A percentile compares a stretch with the other conserved stretches of the same genome.
These are phyloP conservation scores for Colletotrichum sp. DNA, from an alignment of 2,329 filamentous ascomycete species.

Conservation along the genomic window DNA sequence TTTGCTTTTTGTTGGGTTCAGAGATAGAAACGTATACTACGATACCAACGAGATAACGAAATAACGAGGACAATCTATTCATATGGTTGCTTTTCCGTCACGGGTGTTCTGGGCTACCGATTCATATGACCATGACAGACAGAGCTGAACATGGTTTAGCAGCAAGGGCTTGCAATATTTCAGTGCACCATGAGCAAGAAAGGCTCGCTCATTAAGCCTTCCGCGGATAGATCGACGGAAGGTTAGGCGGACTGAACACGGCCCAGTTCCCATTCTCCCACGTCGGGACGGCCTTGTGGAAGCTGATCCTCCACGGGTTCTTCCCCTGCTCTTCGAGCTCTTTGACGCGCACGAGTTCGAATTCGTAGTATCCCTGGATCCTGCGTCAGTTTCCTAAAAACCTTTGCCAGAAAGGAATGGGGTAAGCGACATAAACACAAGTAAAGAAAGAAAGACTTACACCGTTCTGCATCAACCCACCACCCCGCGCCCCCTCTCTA, in stretches of 20 bases:
- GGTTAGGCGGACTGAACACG: slow-evolving; percentile 1
- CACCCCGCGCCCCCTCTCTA: slow-evolving; percentile 22
- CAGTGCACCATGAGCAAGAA: too few relatives aligned
- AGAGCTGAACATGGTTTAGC: too few relatives aligned
- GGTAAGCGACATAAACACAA: background rate
- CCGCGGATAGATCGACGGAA: background rate
- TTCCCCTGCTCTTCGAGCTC: slow-evolving; percentile 29
- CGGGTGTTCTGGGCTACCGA: background rate
- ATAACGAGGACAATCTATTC: background rate
- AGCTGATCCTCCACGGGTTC: slow-evolving; percentile 35
- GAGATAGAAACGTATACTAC: slow-evolving; percentile 4
- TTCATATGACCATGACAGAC: background rate
- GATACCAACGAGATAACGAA: slow-evolving; percentile 16
- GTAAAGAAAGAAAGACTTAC: background rate
- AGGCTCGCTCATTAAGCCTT: too few relatives aligned
- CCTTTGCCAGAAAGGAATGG: too few relatives aligned
- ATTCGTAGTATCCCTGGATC: slow-evolving; percentile 25
- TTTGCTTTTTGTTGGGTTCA: background rate
- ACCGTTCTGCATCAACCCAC: slow-evolving; percentile 31
- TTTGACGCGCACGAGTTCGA: slow-evolving; percentile 28
- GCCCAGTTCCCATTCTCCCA: slow-evolving; percentile 31
- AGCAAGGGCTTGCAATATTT: too few relatives aligned
- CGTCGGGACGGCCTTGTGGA: slow-evolving; percentile 21
- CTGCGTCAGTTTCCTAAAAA: background rate
- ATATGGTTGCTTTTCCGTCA: background rate